Evolutionary conservation across 495 filamentous ascomycete species (phyloP).

Genomic region (Schizothecium vesticola): DNA sequence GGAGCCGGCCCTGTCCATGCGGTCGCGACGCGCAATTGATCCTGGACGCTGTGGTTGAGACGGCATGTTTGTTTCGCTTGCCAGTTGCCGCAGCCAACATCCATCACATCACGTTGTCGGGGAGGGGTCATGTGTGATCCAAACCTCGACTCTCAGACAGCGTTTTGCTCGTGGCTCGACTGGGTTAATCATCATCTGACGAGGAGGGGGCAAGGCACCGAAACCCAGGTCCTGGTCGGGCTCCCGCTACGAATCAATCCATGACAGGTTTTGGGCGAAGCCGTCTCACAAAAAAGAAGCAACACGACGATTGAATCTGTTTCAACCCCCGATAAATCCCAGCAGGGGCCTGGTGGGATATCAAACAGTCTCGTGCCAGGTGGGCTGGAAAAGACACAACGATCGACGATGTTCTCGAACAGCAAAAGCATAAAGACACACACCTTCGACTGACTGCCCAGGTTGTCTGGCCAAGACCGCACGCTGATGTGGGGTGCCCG

Average conservation of each 20-base stretch:
- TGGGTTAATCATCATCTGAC: neutral
- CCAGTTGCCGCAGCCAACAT: neutral
- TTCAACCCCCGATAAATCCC: neutral
- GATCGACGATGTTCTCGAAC: neutral
- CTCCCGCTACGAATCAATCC: neutral
- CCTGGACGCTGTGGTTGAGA: neutral
- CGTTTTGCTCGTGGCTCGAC: neutral
- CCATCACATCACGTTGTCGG: neutral
- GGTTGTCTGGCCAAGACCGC: neutral
- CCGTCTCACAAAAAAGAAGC: neutral
- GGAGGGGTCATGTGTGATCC: neutral
- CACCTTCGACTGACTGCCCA: neutral
- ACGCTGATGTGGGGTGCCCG: slow-evolving; percentile 1
- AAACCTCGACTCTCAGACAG: neutral
- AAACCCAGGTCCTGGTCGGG: neutral
- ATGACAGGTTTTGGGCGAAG: neutral
- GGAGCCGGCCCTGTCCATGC: neutral
- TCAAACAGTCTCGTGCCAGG: neutral
- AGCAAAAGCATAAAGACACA: neutral
- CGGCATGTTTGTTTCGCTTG: neutral
- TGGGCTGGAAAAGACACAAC: neutral
- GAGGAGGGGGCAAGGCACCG: neutral
- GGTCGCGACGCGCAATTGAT: slow-evolving; percentile 5
- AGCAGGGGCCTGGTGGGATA: neutral
- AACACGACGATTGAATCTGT: neutral